Percentiles rank a stretch among this genome's conserved stretches.
Conservation (phyloP, 2,329 filamentous ascomycete species). For the Hypoxylon sp. region DNA sequence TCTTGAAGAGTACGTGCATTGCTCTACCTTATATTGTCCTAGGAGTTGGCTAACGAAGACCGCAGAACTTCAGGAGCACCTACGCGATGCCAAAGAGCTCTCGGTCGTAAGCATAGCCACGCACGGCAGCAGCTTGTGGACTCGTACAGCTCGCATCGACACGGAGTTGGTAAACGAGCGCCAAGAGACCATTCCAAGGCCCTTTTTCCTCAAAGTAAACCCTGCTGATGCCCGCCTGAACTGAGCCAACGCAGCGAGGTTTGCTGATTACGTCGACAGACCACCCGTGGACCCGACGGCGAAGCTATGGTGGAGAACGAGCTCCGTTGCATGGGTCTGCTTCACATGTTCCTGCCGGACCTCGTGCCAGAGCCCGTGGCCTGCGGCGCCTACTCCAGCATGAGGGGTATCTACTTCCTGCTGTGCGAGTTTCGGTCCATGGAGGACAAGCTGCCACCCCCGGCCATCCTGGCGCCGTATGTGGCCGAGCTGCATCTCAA, state of each 20-base stretch:
- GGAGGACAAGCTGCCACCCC: constrained; percentile 16
- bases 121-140: constrained; percentile 35
- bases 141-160: constrained; percentile 35
- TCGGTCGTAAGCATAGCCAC: constrained; percentile 11
- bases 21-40: not conserved
- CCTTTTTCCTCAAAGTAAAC: constrained; percentile 35
- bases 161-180: not conserved
- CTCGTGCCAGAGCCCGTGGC: constrained; percentile 23
- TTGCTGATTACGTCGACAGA: constrained; percentile 8
- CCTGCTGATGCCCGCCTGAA: too few relatives aligned
- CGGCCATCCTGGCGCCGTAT: constrained; percentile 2
- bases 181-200: not conserved
- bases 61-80: constrained; percentile 18
- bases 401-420: constrained; percentile 29
- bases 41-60: not conserved
- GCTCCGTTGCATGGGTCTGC: constrained; percentile 16
- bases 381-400: constrained; percentile 22
- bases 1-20: constrained; percentile 13
- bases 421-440: constrained; percentile 34
- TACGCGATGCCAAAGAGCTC: not conserved
- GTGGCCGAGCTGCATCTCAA: constrained; percentile 24
- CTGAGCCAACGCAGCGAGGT: too few relatives aligned
- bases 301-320: constrained; percentile 29
- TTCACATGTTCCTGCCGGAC: constrained; percentile 11
- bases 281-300: constrained; percentile 19